phyloP scores from a whole-genome alignment of 768 basidiomycete genomes.

The Serpula lacrymans region DNA sequence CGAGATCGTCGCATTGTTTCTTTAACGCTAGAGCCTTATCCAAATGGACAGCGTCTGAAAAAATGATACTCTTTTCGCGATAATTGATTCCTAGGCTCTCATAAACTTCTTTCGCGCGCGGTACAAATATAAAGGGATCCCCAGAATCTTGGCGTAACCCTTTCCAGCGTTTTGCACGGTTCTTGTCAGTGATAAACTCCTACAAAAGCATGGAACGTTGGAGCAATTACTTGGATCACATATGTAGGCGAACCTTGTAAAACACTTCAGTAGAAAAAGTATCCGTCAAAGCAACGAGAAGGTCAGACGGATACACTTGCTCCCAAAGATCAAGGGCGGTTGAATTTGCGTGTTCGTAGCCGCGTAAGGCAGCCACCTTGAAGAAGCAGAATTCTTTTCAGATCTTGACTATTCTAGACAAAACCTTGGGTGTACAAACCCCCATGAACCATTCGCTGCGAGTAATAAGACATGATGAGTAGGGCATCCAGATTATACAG shows the following conservation, averaged over 20 bases:
- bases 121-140: constrained; percentile 79
- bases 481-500: constrained; percentile 2
- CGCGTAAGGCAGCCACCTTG: constrained; percentile 78
- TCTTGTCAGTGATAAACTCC: constrained; percentile 58
- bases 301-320: constrained; percentile 52
- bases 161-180: constrained; percentile 68
- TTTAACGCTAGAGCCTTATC: constrained; percentile 69
- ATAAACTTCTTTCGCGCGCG: constrained; percentile 70
- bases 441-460: constrained; percentile 90
- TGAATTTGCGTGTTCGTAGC: constrained; percentile 75
- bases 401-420: not conserved
- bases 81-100: constrained; percentile 65
- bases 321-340: constrained; percentile 87
- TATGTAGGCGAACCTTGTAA: constrained; percentile 53
- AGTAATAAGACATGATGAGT: constrained; percentile 5
- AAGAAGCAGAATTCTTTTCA: not conserved
- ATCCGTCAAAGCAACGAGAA: constrained; percentile 85
- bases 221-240: not conserved
- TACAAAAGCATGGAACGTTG: constrained; percentile 18
- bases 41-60: constrained; percentile 76
- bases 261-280: constrained; percentile 90
- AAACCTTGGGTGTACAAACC: constrained; percentile 35
- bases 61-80: constrained; percentile 68
- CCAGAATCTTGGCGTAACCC: constrained; percentile 94
- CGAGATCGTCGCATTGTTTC: constrained; percentile 68